Evolutionary conservation across 2,329 filamentous ascomycete species (phyloP), one percentile per base, ranked within the genome.

Genomic region (Leptodontidium sp.): DNA sequence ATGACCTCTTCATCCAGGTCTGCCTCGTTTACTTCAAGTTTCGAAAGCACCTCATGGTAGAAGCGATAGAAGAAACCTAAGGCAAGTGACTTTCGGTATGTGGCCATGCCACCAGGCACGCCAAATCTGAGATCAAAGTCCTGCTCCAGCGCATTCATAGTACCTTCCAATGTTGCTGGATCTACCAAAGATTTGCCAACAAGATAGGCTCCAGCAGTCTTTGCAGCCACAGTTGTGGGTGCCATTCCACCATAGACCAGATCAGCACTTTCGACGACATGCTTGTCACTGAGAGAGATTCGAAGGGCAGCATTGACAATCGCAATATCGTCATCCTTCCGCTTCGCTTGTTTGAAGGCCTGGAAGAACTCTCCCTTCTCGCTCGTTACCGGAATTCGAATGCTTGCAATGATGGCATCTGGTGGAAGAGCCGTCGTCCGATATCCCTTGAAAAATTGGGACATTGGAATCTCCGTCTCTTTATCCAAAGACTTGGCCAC

Each of bases 241-340:
- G 95, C 96, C 94, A 99, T 96, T 55, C 96, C 96, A 64, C 96
- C 96, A 74, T 97, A 98, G 2, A 97, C 92, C 26, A 99, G 84
- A 75, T 91, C 93, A 69, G 88, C 90, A 71, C 90, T 90, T 70
- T 90, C 85, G 6, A 98, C 93, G 1, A 88, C 79, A 52, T 95
- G 88, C 1, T 86, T 84, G 2, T 91, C 86, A 49, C 90, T 87
- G 2, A 98, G 81, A 5, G 87, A 88, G 5, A 98, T 85, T 45
- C 93, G 88, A 67, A 98, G 81, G 1, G 95, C 94, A 35, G 92
- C 90, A 61, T 97, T 98, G 29, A 98, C 96, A 75, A 99, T 98
- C 1, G 96, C 96, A 78, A 99, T 98, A 78, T 99, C 96, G 76
- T 99, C 96, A 75, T 99, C 96, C 78, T 98, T 98, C 73, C 96